phyloP scores from a whole-genome alignment of 1,284 basidiomycete species.

The Ganoderma multipileum region DNA sequence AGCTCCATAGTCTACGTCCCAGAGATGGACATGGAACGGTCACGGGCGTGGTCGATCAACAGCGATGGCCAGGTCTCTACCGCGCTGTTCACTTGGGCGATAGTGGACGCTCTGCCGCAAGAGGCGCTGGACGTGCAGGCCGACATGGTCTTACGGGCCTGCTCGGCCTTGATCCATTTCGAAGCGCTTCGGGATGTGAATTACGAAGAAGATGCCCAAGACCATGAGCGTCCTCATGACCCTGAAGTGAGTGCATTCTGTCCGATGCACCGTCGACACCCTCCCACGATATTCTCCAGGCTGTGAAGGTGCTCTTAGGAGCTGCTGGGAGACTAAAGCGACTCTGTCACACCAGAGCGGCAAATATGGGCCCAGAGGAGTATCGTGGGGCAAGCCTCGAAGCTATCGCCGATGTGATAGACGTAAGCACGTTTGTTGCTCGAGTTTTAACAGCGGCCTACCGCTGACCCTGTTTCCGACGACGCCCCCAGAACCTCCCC shows the following conservation, averaged over 20 bases:
- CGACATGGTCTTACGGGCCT: not conserved
- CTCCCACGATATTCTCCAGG: not conserved
- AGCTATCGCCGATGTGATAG: slow-evolving; percentile 29
- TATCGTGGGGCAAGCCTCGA: slow-evolving; percentile 33
- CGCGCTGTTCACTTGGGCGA: slow-evolving; percentile 41
- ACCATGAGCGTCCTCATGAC: not conserved
- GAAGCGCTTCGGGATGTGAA: slow-evolving; percentile 6
- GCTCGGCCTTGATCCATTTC: not conserved
- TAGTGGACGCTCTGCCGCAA: slow-evolving; percentile 20
- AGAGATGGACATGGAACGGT: not conserved
- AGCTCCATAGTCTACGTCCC: slow-evolving; percentile 27
- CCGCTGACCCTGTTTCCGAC: not conserved
- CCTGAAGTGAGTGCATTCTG: not conserved
- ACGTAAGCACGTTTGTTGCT: slow-evolving; percentile 40
- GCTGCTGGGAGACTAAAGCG: not conserved
- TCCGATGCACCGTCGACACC: slow-evolving; percentile 17
- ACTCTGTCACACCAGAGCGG: not conserved
- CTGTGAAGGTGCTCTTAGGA: not conserved
- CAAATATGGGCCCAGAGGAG: slow-evolving; percentile 18
- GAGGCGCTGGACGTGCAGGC: not conserved
- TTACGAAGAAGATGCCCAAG: not conserved
- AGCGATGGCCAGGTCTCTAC: slow-evolving; percentile 42
- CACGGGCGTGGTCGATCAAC: slow-evolving; percentile 33
- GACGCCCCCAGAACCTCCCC: slow-evolving; percentile 32
- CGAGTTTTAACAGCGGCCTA: not conserved